These are phyloP conservation scores for Discostella pseudostelligera DNA, from an alignment of 108 stramenopile species.

Conservation along the genomic window DNA sequence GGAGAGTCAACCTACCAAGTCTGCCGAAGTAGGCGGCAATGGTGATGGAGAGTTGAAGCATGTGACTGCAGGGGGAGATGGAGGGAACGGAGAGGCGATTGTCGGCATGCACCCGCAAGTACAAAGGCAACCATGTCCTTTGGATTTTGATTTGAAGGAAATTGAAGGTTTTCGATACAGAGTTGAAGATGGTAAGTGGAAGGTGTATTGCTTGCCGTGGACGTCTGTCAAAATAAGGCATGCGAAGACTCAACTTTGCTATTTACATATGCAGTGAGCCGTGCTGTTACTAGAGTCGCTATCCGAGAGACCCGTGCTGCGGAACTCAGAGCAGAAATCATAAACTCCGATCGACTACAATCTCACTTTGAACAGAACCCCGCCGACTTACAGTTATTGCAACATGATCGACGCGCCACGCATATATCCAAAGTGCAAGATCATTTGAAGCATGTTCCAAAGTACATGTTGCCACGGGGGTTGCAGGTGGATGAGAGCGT, in stretches of 20 bases:
- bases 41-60: constrained; percentile 47
- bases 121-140: constrained; percentile 85
- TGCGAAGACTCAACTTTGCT: not conserved
- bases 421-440: constrained; percentile 81
- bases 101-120: constrained; percentile 14
- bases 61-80: constrained; percentile 31
- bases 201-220: not conserved
- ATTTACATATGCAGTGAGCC: constrained; percentile 33
- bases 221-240: not conserved
- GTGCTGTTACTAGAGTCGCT: constrained; percentile 85
- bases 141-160: constrained; percentile 94
- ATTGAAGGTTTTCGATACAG: constrained; percentile 97
- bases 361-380: constrained; percentile 96
- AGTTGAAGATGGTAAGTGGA: constrained; percentile 82
- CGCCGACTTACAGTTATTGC: constrained; percentile 80
- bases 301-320: constrained; percentile 91
- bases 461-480: constrained; percentile 91
- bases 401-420: constrained; percentile 81
- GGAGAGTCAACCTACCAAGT: constrained; percentile 75
- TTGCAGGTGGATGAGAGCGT: constrained; percentile 83
- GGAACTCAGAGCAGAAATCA: constrained; percentile 91
- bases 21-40: constrained; percentile 22
- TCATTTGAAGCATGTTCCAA: constrained; percentile 91
- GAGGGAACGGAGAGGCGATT: constrained; percentile 6
- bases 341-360: constrained; percentile 91